Evolutionary conservation across 2,329 filamentous ascomycete species (phyloP), one percentile per base, ranked within the genome.

Genomic region (Pseudogymnoascus sp.): DNA sequence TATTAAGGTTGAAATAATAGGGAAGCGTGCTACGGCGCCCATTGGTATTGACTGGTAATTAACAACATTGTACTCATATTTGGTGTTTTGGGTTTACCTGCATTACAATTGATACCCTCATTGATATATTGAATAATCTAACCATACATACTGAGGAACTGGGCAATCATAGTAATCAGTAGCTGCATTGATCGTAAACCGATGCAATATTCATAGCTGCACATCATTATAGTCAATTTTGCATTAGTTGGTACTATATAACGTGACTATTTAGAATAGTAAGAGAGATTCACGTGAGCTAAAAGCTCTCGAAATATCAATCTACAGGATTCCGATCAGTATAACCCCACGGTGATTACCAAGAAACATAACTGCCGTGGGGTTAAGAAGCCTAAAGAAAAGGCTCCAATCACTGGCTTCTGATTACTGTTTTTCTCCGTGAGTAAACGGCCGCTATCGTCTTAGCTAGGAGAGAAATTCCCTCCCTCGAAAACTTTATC

Each of bases 1-100:
- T 57, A 34, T 57, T 34, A 57, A 57, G 10, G 51, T 57, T 10
- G 51, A 34, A 36, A 57, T 57, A 57, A 57, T 57, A 34, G 51
- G 51, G 29, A 57, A 57, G 51, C 51, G 10, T 18, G 29, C 51
- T 57, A 57, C 11, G 29, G 51, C 29, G 14, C 18, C 51, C 12
- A 21, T 16, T 34, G 29, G 29, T n/a, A 57, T 57, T 34, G 51
- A 57, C 5, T 57, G 51, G 51, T 57, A 57, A n/a, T 18, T 34
- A 34, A 36, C 10, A 18, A 14, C 11, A 21, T 57, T 57, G 51
- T 57, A 57, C 14, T 18, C 29, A 21, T 34, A 34, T 18, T 57
- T 57, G 29, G 51, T 57, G 16, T 31, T 57, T 1, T 10, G 5
- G 51, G 26, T 18, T 57, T 10, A 10, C 14, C 11, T 57, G 2